Evolutionary conservation across 305 asterid genomes (phyloP).

Genomic region (Rubia peregrina): DNA sequence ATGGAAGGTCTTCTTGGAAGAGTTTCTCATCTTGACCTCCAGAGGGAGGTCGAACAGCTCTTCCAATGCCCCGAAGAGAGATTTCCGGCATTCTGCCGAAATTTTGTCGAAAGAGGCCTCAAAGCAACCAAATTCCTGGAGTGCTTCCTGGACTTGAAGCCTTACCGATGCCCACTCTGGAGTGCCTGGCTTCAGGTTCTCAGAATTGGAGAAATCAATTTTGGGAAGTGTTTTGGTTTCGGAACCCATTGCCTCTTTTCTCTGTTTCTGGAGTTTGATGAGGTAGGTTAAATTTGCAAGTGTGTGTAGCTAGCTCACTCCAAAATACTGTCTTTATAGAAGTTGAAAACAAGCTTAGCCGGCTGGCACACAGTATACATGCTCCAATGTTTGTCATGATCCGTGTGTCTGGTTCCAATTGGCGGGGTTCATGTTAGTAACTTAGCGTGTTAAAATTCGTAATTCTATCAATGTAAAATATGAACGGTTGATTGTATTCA

Average conservation of each 20-base stretch:
- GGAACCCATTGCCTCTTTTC: slow-evolving; percentile 26
- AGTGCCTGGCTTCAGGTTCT: slow-evolving; percentile 25
- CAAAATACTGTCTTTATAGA: background rate
- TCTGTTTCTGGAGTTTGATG: background rate
- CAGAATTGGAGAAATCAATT: slow-evolving; percentile 37
- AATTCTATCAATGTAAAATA: too few relatives aligned
- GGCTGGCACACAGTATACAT: background rate
- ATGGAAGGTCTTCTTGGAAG: slow-evolving; percentile 37
- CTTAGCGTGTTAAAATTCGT: too few relatives aligned
- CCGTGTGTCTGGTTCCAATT: too few relatives aligned
- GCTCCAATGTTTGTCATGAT: too few relatives aligned
- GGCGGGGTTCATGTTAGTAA: too few relatives aligned
- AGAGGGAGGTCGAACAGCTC: slow-evolving; percentile 61
- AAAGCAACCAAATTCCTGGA: slow-evolving; percentile 48
- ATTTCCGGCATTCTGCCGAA: slow-evolving; percentile 24
- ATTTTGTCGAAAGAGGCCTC: slow-evolving; percentile 39
- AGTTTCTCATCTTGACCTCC: slow-evolving; percentile 34
- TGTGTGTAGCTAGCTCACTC: background rate
- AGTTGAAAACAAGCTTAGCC: background rate
- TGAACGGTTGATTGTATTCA: too few relatives aligned
- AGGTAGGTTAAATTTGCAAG: background rate
- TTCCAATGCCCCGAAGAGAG: slow-evolving; percentile 25
- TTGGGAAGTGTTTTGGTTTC: slow-evolving; percentile 32
- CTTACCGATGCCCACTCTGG: slow-evolving; percentile 36
- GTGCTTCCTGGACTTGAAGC: slow-evolving; percentile 35